Evolutionary conservation across 208 protist species (phyloP).

Genomic region (Leishmania gerbilli): DNA sequence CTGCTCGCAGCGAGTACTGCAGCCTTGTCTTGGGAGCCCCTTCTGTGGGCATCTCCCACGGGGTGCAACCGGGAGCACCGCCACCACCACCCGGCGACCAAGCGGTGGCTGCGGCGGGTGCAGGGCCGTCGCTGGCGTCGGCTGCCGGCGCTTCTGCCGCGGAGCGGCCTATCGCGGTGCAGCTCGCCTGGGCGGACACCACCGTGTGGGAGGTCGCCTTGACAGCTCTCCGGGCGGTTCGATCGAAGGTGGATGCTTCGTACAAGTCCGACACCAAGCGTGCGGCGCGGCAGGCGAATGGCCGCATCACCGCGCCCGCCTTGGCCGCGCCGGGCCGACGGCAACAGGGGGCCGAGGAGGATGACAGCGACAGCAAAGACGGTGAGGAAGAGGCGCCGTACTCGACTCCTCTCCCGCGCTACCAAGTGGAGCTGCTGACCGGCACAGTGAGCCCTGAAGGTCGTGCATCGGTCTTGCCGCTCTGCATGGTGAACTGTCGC

Average conservation of each 20-base stretch:
- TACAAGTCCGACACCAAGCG: constrained; percentile 4
- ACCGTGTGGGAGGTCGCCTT: constrained; percentile 49
- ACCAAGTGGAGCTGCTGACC: constrained; percentile 49
- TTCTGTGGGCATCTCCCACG: constrained; percentile 25
- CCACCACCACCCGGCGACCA: not conserved
- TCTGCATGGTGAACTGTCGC: constrained; percentile 55
- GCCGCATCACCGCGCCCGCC: not conserved
- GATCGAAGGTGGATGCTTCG: constrained; percentile 26
- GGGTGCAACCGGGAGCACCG: not conserved
- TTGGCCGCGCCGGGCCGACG: not conserved
- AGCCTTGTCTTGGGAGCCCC: constrained; percentile 36
- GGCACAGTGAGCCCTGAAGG: constrained; percentile 48
- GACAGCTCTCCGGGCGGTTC: constrained; percentile 34
- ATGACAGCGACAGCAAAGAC: not conserved
- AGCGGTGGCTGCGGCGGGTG: not conserved
- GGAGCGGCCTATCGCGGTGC: constrained; percentile 32
- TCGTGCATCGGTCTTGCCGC: constrained; percentile 34
- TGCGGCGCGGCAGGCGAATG: not conserved
- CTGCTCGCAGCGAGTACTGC: constrained; percentile 35
- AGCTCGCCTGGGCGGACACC: constrained; percentile 64
- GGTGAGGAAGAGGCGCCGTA: constrained; percentile 21
- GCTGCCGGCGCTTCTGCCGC: not conserved
- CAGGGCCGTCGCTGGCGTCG: not conserved
- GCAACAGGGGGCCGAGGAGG: not conserved
- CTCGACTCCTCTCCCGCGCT: constrained; percentile 31